Percentiles rank a stretch among this genome's conserved stretches.
These are phyloP conservation scores for Trichophyton simii DNA, from an alignment of 2,329 filamentous ascomycete species.

Conservation along the genomic window DNA sequence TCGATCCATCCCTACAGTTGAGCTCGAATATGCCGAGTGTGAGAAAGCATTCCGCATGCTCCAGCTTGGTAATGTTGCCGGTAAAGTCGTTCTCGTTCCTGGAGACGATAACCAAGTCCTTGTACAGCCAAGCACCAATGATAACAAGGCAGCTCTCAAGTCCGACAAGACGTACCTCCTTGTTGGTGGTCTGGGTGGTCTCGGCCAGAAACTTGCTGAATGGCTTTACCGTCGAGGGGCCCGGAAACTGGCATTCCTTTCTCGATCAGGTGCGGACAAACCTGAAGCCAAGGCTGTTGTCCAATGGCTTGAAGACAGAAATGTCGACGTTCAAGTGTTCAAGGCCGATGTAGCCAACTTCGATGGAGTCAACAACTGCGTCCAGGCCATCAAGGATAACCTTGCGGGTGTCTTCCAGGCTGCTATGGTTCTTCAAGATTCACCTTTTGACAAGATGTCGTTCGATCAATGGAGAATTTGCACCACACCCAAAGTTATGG, in stretches of 20 bases:
- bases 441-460: slow-evolving; percentile 22
- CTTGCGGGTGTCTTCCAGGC: slow-evolving; percentile 17
- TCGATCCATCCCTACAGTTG: slow-evolving; percentile 7
- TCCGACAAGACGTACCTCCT: slow-evolving; percentile 16
- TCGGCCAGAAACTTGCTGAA: slow-evolving; percentile 16
- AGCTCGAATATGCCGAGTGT: slow-evolving; percentile 12
- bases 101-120: slow-evolving; percentile 9
- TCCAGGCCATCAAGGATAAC: not conserved
- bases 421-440: slow-evolving; percentile 15
- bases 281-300: slow-evolving; percentile 3
- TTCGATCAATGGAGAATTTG: slow-evolving; percentile 12
- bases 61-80: slow-evolving; percentile 19
- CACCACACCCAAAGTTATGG: slow-evolving; percentile 18
- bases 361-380: slow-evolving; percentile 3
- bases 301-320: slow-evolving; percentile 4
- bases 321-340: slow-evolving; percentile 5
- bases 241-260: slow-evolving; percentile 20
- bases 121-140: slow-evolving; percentile 9
- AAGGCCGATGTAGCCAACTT: slow-evolving; percentile 7
- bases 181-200: slow-evolving; percentile 16
- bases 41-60: slow-evolving; percentile 20
- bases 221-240: slow-evolving; percentile 19
- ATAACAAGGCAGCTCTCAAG: slow-evolving; percentile 8
- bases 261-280: slow-evolving; percentile 16
- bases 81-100: slow-evolving; percentile 16